Conservation (phyloP, 2,329 filamentous ascomycete species). For the Aspergillus calidoustus region DNA sequence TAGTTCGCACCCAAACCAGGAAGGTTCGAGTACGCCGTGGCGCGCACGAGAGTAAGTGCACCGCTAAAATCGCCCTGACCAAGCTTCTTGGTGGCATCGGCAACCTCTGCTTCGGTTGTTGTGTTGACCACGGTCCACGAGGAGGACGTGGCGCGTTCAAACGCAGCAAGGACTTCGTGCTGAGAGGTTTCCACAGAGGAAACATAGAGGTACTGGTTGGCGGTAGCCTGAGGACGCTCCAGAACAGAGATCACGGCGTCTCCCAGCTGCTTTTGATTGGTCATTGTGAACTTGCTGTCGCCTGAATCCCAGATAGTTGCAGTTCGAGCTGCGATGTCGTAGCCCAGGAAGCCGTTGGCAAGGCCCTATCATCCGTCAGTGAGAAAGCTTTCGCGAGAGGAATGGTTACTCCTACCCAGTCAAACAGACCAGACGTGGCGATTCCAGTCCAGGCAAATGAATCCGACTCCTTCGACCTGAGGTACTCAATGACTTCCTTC, state of each 20-base stretch:
- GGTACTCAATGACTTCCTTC: slow-evolving; percentile 52
- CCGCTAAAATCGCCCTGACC: slow-evolving; percentile 29
- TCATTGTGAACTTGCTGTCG: slow-evolving; percentile 56
- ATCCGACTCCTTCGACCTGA: slow-evolving; percentile 53
- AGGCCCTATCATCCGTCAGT: slow-evolving; percentile 46
- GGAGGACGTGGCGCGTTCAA: slow-evolving; percentile 58
- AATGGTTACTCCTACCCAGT: slow-evolving; percentile 48
- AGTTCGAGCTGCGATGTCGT: slow-evolving; percentile 55
- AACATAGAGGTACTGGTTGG: slow-evolving; percentile 63
- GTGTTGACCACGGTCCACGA: slow-evolving; percentile 56
- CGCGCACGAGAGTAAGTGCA: slow-evolving; percentile 29
- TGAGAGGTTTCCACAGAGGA: slow-evolving; percentile 63
- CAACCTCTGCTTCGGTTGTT: slow-evolving; percentile 32
- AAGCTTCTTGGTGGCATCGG: slow-evolving; percentile 25
- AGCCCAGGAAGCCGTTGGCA: slow-evolving; percentile 55
- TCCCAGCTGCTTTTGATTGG: slow-evolving; percentile 58
- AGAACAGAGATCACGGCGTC: slow-evolving; percentile 58
- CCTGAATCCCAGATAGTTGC: slow-evolving; percentile 63
- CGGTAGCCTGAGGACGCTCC: slow-evolving; percentile 54
- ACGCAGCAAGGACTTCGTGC: slow-evolving; percentile 58
- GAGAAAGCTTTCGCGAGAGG: neutral
- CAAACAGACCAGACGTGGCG: slow-evolving; percentile 64
- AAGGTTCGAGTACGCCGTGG: slow-evolving; percentile 26
- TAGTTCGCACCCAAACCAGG: slow-evolving; percentile 29
- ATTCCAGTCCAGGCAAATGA: slow-evolving; percentile 65